A percentile compares a stretch with the other conserved stretches of the same genome.
These are phyloP conservation scores for Yamadazyma sp. DNA, from an alignment of 1,139 yeast species.

Conservation along the genomic window DNA sequence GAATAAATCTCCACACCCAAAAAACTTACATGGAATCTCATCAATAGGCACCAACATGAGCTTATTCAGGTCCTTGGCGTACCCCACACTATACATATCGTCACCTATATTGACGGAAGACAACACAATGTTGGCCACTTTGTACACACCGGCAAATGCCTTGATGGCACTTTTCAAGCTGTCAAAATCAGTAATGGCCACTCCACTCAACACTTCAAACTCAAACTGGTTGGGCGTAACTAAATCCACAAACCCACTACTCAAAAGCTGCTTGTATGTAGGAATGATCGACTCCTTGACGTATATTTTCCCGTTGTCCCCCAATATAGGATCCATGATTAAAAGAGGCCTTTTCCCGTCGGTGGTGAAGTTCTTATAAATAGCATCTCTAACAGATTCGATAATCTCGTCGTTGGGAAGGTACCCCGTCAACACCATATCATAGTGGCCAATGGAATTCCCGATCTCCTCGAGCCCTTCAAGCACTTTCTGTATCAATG, in stretches of 20 bases:
- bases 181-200: conserved; percentile 40
- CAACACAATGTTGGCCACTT: conserved; percentile 64
- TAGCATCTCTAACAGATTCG: conserved; percentile 16
- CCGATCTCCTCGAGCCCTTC: conserved; percentile 33
- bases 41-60: conserved; percentile 31
- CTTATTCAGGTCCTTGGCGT: conserved; percentile 9
- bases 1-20: conserved; percentile 49
- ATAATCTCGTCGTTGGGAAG: conserved; percentile 39
- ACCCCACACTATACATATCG: conserved; percentile 37
- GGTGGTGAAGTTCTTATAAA: conserved; percentile 15
- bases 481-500: conserved; percentile 15
- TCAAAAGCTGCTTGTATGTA: conserved; percentile 58
- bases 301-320: conserved; percentile 83
- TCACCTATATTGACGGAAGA: conserved; percentile 35
- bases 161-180: conserved; percentile 48
- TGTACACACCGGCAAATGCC: conserved; percentile 48
- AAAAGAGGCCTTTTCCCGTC: conserved; percentile 32
- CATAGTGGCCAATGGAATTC: conserved; percentile 13
- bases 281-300: conserved; percentile 71
- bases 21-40: conserved; percentile 37
- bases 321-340: conserved; percentile 91
- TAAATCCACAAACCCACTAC: conserved; percentile 54
- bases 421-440: conserved; percentile 38
- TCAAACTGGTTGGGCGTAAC: conserved; percentile 94
- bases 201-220: conserved; percentile 67